Percentiles rank a stretch among this genome's conserved stretches.
Evolutionary conservation across 2,329 filamentous ascomycete genomes (phyloP).

Genomic region (Xylariales sp.): DNA sequence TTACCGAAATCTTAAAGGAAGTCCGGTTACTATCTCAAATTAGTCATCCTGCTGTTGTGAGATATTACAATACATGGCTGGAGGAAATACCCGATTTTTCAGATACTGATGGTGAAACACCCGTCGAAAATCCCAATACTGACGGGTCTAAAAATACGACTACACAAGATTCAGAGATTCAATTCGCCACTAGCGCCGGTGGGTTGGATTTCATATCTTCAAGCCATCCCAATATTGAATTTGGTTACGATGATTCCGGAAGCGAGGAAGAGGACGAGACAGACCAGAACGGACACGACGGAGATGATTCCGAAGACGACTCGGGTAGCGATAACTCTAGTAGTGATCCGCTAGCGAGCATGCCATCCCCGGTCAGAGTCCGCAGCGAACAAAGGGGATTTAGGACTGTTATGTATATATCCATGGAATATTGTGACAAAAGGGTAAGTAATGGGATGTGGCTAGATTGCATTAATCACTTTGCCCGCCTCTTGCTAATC

Average conservation of each 20-base stretch:
- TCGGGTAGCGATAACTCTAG: slow-evolving; percentile 50
- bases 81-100: slow-evolving; percentile 72
- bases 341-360: slow-evolving; percentile 40
- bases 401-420: slow-evolving; percentile 88
- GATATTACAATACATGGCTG: slow-evolving; percentile 96
- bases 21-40: slow-evolving; percentile 91
- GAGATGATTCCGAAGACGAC: slow-evolving; percentile 54
- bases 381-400: slow-evolving; percentile 62
- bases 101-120: slow-evolving; percentile 68
- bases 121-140: slow-evolving; percentile 56
- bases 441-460: slow-evolving; percentile 63
- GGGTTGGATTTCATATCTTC: slow-evolving; percentile 95
- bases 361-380: slow-evolving; percentile 43
- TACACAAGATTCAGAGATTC: slow-evolving; percentile 59
- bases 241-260: slow-evolving; percentile 71
- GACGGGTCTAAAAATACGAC: slow-evolving; percentile 56
- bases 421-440: slow-evolving; percentile 99
- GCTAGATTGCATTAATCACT: background rate
- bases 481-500: slow-evolving; percentile 4
- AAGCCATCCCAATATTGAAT: slow-evolving; percentile 80
- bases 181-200: slow-evolving; percentile 78
- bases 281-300: slow-evolving; percentile 27
- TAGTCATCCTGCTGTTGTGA: slow-evolving; percentile 86
- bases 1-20: slow-evolving; percentile 86
- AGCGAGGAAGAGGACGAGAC: slow-evolving; percentile 58